Evolutionary conservation across 1,139 yeast species (phyloP), one percentile per base, ranked within the genome.

Genomic region (Keqinozyma sinolaborantium): DNA sequence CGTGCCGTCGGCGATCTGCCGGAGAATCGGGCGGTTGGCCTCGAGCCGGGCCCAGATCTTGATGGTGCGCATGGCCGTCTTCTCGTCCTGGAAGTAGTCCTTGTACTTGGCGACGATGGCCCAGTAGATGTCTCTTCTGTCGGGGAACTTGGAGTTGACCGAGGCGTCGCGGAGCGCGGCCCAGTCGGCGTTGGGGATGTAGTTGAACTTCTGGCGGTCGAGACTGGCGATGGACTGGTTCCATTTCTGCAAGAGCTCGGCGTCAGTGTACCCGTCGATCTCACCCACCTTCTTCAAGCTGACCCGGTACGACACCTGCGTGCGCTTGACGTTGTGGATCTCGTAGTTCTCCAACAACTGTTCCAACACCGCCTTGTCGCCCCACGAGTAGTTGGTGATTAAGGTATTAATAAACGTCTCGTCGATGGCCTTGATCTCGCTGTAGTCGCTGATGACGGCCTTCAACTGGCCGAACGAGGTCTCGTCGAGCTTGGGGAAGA

Each of bases 141-240:
- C 69, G 1, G 53, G 51, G 35, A 38, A 57, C 15, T 54, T 56
- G 2, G 79, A 64, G 31, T 74, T 72, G 29, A 83, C 71, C 4
- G 92, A 83, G 10, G 90, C 84, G 54, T 81, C 87, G 59, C 90
- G 73, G 38, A 88, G 63, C 2, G 95, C 85, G 30, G 90, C 81
- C 92, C 95, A 85, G 60, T 86, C 95, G 16, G 92, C 94, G 48
- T 78, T 77, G 8, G 95, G 90, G 45, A 80, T 79, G 47, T 79
- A 80, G 23, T 54, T 60, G 56, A 73, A 76, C 5, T 77, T 74
- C 33, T 70, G 68, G 14, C 60, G 54, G 39, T 80, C 86, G 44
- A 81, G 71, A 38, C 68, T 64, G 10, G 51, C 38, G 31, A 83
- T 58, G 26, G 83, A 64, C 33, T 75, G 75, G 40, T 72, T 63